Evolutionary conservation across 805 yeast genomes (phyloP).

Genomic region (Myxozyma kluyveri): DNA sequence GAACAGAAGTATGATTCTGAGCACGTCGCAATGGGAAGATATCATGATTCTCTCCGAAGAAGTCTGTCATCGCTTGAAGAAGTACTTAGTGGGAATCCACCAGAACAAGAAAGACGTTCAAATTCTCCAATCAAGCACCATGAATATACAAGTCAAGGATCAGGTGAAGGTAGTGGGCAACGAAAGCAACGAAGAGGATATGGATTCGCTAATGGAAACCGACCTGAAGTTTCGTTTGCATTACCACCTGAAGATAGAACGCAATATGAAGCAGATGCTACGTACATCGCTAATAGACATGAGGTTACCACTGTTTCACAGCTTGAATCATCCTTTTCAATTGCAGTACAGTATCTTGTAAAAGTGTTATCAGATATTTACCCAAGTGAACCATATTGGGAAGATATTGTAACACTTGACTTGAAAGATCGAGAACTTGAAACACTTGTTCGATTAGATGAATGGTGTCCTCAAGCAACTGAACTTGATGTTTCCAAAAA

Average conservation of each 20-base stretch:
- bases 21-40: conserved; percentile 8
- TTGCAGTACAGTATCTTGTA: conserved; percentile 44
- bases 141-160: conserved; percentile 2
- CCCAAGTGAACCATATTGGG: conserved; percentile 44
- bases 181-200: neutral
- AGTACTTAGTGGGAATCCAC: conserved; percentile 8
- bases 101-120: neutral
- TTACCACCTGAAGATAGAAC: neutral
- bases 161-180: neutral
- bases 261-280: conserved; percentile 25
- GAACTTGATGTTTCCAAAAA: conserved; percentile 45
- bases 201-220: neutral
- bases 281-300: conserved; percentile 29
- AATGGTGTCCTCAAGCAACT: conserved; percentile 44
- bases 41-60: conserved; percentile 12
- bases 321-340: conserved; percentile 44
- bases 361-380: conserved; percentile 45
- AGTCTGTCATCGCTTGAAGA: conserved; percentile 23
- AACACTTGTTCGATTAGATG: conserved; percentile 44
- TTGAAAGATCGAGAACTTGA: conserved; percentile 40
- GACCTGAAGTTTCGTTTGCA: conserved; percentile 25
- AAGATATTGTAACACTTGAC: conserved; percentile 39
- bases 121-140: conserved; percentile 13
- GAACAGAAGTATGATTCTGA: conserved; percentile 7
- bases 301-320: conserved; percentile 44